Evolutionary conservation across 768 basidiomycete species (phyloP).

Genomic region (Boletellus sp.): DNA sequence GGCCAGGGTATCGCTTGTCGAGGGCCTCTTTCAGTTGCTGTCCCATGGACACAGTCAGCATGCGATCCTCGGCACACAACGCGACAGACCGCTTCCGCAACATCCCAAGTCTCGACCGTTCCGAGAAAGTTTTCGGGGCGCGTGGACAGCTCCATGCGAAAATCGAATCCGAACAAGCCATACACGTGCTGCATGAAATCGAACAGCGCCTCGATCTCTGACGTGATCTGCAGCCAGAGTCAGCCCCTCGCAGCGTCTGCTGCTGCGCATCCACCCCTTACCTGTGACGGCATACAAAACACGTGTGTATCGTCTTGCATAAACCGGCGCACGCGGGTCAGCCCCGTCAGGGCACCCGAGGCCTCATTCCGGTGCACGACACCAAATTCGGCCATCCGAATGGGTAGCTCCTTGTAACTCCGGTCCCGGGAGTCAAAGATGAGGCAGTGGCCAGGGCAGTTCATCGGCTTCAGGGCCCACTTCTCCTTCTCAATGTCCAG

Average conservation of each 20-base stretch:
- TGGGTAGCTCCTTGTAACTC: constrained; percentile 91
- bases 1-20: constrained; percentile 79
- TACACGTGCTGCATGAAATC: constrained; percentile 96
- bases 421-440: constrained; percentile 95
- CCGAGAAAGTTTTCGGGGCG: constrained; percentile 95
- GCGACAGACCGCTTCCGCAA: constrained; percentile 69
- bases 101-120: constrained; percentile 83
- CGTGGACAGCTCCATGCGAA: constrained; percentile 91
- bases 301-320: constrained; percentile 98
- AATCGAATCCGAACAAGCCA: constrained; percentile 91
- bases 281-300: constrained; percentile 94
- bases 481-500: constrained; percentile 94
- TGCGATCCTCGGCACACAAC: neutral
- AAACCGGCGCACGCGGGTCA: constrained; percentile 92
- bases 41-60: constrained; percentile 4
- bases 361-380: constrained; percentile 97
- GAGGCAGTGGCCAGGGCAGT: constrained; percentile 95
- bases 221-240: constrained; percentile 57
- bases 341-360: constrained; percentile 86
- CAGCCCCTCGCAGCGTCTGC: neutral
- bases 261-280: constrained; percentile 25
- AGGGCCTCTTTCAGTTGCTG: constrained; percentile 84
- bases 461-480: constrained; percentile 98
- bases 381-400: constrained; percentile 98
- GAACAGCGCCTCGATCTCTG: constrained; percentile 83